These are phyloP conservation scores for Tephrocybe rancida DNA, from an alignment of 768 basidiomycete species.

Conservation along the genomic window DNA sequence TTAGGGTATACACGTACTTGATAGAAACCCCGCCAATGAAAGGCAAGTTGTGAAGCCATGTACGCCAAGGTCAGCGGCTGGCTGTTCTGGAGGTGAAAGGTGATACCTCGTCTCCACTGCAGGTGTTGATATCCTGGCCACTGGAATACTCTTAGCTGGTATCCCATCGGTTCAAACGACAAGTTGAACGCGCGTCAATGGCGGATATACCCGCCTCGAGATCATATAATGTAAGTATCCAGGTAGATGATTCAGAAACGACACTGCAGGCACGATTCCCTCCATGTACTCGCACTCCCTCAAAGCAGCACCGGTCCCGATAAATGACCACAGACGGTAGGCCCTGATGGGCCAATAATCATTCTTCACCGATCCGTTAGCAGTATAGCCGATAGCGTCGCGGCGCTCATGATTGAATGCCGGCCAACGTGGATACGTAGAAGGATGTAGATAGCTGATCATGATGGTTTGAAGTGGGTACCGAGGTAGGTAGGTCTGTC, in stretches of 20 bases:
- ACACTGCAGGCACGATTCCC: constrained; percentile 8
- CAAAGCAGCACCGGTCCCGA: constrained; percentile 15
- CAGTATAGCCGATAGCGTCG: constrained; percentile 14
- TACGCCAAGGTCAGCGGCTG: constrained; percentile 6
- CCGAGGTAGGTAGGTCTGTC: no score
- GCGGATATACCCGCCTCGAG: constrained; percentile 3
- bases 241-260: constrained; percentile 7
- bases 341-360: constrained; percentile 18
- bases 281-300: constrained; percentile 16
- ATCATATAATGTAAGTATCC: constrained; percentile 1
- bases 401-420: constrained; percentile 5
- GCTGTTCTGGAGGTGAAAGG: constrained; percentile 9
- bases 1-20: constrained; percentile 12
- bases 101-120: constrained; percentile 12
- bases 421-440: background rate
- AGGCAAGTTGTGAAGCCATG: constrained; percentile 15
- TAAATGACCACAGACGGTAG: constrained; percentile 5
- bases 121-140: constrained; percentile 19
- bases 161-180: background rate
- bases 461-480: background rate
- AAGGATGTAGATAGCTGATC: background rate
- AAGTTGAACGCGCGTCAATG: constrained; percentile 7
- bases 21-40: constrained; percentile 16
- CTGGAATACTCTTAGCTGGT: background rate
- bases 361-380: constrained; percentile 8